Base-by-base conservation (phyloP, 108 stramenopile genomes). In the Cyclotella distinguenda region DNA sequence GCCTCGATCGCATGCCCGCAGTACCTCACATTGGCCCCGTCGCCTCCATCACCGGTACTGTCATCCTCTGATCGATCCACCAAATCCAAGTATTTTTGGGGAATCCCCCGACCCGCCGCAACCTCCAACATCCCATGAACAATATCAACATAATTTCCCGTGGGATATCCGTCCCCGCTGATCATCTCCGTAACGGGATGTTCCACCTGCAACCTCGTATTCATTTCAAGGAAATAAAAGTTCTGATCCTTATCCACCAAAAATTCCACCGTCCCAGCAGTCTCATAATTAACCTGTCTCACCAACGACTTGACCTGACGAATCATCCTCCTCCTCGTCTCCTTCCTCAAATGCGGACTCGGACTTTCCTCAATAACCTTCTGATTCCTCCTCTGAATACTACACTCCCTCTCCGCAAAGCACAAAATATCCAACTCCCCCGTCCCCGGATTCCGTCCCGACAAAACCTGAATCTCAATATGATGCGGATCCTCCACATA, bases 201-300 rank as follows among this genome's bases (percentile, higher is more conserved):
- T 65, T 99, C 99, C 31, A 96, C 97, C 65, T 97, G 94, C 22
- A 96, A 79, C 18, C 97, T 74, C 5, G 93, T 94, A 68, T 87
- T 98, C 99, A 99, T 99, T 87, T 99, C 99, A 16, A 97, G 81
- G 79, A 99, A 99, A 64, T 96, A 99, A 65, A 98, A 98, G 66
- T 95, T 89, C 54, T 90, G 68, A 22, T 83, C 66, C 39, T 92
- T 73, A 49, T 97, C 97, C 60, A 94, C 83, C 42, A 99, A 76
- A 66, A 99, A 94, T 71, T 99, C 99, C 31, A 99, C 96, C 6
- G 99, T 99, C 39, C 99, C 99, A 3, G 99, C 99, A 23, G 74
- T 81, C 40, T 78, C 72, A 66, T 98, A 98, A 26, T 82, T 80
- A 10, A 95, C 95, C 2, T 89, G 81, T 57, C 79, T 45, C 4